Conservation (phyloP, 805 yeast species). For the Candida parachauliodes region DNA sequence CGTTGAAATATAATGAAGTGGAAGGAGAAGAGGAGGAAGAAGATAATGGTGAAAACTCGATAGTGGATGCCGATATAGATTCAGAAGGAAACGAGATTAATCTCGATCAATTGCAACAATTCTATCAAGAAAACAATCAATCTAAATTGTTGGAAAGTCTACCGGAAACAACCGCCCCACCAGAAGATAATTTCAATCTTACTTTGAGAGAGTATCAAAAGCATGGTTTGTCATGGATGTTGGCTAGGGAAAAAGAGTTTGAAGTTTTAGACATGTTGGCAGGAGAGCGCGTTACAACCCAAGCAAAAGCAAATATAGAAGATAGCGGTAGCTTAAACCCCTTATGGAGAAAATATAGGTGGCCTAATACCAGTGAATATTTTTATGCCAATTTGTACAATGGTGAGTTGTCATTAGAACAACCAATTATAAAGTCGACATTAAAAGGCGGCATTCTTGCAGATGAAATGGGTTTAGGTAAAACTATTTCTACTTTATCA, state of each 20-base stretch:
- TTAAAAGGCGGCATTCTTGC: slow-evolving; percentile 86
- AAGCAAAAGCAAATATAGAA: slow-evolving; percentile 20
- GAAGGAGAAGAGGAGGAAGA: slow-evolving; percentile 11
- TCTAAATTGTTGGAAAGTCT: slow-evolving; percentile 51
- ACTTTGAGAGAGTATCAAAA: slow-evolving; percentile 73
- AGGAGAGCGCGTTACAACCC: slow-evolving; percentile 21
- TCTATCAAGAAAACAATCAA: slow-evolving; percentile 71
- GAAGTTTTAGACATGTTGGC: slow-evolving; percentile 35
- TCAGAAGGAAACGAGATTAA: slow-evolving; percentile 47
- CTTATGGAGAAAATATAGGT: slow-evolving; percentile 72
- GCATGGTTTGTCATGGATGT: slow-evolving; percentile 86
- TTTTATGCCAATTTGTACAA: slow-evolving; percentile 78
- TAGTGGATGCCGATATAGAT: slow-evolving; percentile 13
- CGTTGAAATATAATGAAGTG: slow-evolving; percentile 15
- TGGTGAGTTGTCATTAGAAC: slow-evolving; percentile 69
- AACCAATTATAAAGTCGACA: slow-evolving; percentile 59
- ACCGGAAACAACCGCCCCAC: slow-evolving; percentile 61
- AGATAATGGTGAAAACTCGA: slow-evolving; percentile 6
- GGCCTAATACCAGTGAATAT: slow-evolving; percentile 50
- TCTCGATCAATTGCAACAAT: slow-evolving; percentile 69
- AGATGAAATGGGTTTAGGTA: slow-evolving; percentile 97
- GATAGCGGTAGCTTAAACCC: slow-evolving; percentile 70
- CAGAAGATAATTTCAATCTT: slow-evolving; percentile 47
- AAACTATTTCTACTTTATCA: slow-evolving; percentile 80
- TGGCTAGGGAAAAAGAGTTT: slow-evolving; percentile 68